Evolutionary conservation across 208 protist species (phyloP), one percentile per base, ranked within the genome.

Genomic region (Wallacemonas sp.): DNA sequence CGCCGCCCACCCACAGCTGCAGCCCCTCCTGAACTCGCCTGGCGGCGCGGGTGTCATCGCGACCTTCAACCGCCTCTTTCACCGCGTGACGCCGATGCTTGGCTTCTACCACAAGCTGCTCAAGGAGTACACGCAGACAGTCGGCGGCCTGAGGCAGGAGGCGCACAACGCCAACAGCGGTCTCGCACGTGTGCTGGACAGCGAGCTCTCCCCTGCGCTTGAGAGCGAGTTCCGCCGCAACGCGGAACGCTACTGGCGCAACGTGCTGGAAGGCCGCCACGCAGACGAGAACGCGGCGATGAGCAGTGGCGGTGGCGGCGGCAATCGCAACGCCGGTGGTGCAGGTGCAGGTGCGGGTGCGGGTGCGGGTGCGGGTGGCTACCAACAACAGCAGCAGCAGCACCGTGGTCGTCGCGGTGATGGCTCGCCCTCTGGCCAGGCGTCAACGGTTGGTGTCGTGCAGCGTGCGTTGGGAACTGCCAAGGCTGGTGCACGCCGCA

Each of bases 231-330:
- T 95, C 70, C 80, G 87, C 32, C 79, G 85, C 32, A 95, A 95
- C 66, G 82, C 87, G 55, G 87, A 95, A 65, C 81, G 90, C 43
- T 93, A 95, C 78, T 95, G 90, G 87, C 81, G 85, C 29, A 84
- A 83, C 46, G 76, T 95, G 26, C 58, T 95, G 21, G 87, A 95
- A 9, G 87, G 85, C 2, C 84, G 85, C 46, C 74, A 67, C 48
- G 33, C 55, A 1, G 83, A 93, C 48, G 85, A 93, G 41, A 34
- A 46, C 21, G 14, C 19, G 55, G 24, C 56, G 29, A 56, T 65
- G 34, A 61, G 29, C 6, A 30, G 65, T 29, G 38, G 41, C 41
- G 56, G 55, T 44, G 33, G 65, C 24, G 34, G 61, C 27, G 72
- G 68, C 66, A 30, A 34, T 5, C n/a, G 36, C 14, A 32, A 36